A percentile compares a stretch with the other conserved stretches of the same genome.
phyloP scores from a whole-genome alignment of 1,139 yeast genomes.

The Protomyces gravidus region DNA sequence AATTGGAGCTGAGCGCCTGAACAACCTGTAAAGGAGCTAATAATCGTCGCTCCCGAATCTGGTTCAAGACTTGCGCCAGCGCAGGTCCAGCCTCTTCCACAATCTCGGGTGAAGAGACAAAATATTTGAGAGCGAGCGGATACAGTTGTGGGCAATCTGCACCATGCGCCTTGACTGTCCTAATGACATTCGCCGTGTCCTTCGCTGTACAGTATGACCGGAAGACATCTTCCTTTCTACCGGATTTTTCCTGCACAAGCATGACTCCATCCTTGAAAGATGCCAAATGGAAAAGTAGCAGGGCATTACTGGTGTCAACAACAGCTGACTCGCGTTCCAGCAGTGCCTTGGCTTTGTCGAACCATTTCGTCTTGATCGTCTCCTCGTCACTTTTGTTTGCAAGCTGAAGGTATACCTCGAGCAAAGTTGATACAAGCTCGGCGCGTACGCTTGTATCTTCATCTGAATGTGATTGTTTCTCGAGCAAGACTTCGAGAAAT shows the following conservation, averaged over 20 bases:
- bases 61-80: constrained; percentile 51
- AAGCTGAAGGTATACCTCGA: constrained; percentile 71
- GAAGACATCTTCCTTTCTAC: constrained; percentile 61
- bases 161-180: constrained; percentile 58
- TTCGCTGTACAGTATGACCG: constrained; percentile 57
- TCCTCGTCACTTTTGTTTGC: constrained; percentile 46
- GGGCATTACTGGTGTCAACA: constrained; percentile 35
- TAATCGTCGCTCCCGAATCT: constrained; percentile 52
- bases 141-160: constrained; percentile 60
- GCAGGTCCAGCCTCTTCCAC: constrained; percentile 53
- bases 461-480: constrained; percentile 29
- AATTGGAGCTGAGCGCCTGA: constrained; percentile 60
- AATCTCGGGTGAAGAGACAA: constrained; percentile 55
- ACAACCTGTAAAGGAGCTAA: constrained; percentile 74
- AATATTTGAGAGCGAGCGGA: constrained; percentile 60
- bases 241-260: constrained; percentile 46
- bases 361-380: constrained; percentile 52
- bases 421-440: constrained; percentile 70
- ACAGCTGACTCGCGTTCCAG: constrained; percentile 45
- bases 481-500: constrained; percentile 78
- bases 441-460: constrained; percentile 49
- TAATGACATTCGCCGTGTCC: constrained; percentile 56
- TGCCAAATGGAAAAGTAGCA: constrained; percentile 35
- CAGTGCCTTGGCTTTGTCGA: constrained; percentile 56
- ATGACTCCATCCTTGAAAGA: constrained; percentile 36